Base-by-base conservation (phyloP, 1,284 basidiomycete species). In the Sparassis latifolia region DNA sequence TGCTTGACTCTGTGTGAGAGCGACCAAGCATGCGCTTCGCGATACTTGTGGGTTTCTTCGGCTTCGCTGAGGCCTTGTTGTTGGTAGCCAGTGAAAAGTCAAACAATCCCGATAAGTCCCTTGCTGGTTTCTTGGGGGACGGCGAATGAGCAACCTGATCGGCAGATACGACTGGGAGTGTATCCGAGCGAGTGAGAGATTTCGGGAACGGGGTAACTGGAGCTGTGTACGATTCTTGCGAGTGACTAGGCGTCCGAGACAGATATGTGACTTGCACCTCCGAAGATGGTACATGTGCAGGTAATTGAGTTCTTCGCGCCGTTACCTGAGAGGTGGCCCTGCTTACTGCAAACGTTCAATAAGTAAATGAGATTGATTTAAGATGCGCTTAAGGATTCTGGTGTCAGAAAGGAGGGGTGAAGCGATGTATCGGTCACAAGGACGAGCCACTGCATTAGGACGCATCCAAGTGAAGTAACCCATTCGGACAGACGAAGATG, bases 1-100 rank as follows among this genome's bases (percentile, higher is more conserved):
- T 63, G 1, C 76, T 77, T 1, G 79, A 70, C 35, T 86, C 83
- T 0, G 85, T 86, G 48, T 71, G 64, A 2, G 72, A 68, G 2
- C 74, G 69, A 29, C 68, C 66, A 3, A 78, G 69, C 76, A 78
- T 77, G 10, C 73, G 72, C 47, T 69, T 72, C 6, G 71, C 66
- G 10, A 76, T 42, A 33, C 67, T 51, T 9, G 35, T 52, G 42
- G 60, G 57, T 1, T 53, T 20, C 30, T 60, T 61, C 10, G 50
- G 30, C 2, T 38, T 9, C 1, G 33, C 28, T 5, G 50, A 33
- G 5, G 50, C 45, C 2, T 40, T 41, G 20, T 31, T 38, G 5
- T 51, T 41, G 3, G 42, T 30, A 27, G 50, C 47, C 9, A 44
- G 33, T 1, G 60, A 52, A 40, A 65, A 62, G 31, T 65, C 58